Evolutionary conservation across 495 filamentous ascomycete genomes (phyloP).

Genomic region (Peziza echinospora): DNA sequence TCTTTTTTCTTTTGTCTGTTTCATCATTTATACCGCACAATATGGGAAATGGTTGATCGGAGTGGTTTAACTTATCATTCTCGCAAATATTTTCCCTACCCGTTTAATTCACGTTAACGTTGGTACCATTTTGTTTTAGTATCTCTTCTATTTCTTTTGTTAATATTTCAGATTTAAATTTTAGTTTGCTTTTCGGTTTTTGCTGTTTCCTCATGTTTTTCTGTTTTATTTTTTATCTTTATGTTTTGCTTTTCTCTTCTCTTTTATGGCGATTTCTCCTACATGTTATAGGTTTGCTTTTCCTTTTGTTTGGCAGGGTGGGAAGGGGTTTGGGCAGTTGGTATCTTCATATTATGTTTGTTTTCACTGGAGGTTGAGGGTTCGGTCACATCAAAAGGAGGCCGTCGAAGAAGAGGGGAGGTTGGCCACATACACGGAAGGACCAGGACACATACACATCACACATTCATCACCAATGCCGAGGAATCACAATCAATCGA

Average conservation of each 20-base stretch:
- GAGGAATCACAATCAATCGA: not conserved
- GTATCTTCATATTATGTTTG: too few species aligned
- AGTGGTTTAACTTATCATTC: slow-evolving; percentile 12
- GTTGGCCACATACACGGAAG: not conserved
- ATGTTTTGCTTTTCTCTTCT: slow-evolving; percentile 4
- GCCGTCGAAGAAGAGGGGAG: not conserved
- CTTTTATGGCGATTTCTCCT: not conserved
- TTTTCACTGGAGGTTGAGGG: too few species aligned
- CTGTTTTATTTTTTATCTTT: slow-evolving; percentile 1
- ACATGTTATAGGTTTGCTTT: not conserved
- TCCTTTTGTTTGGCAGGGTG: too few species aligned
- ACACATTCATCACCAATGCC: not conserved
- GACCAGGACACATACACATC: not conserved
- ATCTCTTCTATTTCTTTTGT: too few species aligned
- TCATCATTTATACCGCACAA: not conserved
- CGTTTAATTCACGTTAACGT: slow-evolving; percentile 2
- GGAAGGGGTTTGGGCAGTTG: not conserved
- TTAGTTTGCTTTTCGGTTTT: slow-evolving; percentile 4
- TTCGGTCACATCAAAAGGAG: not conserved
- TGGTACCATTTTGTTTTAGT: slow-evolving; percentile 6
- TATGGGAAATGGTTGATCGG: slow-evolving; percentile 1
- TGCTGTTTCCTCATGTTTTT: not conserved
- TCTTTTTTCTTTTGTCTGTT: slow-evolving; percentile 2
- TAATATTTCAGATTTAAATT: too few species aligned
- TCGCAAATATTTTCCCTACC: slow-evolving; percentile 2